These are phyloP conservation scores for Phytophthora cryptogea DNA, from an alignment of 352 stramenopile species.

Conservation along the genomic window DNA sequence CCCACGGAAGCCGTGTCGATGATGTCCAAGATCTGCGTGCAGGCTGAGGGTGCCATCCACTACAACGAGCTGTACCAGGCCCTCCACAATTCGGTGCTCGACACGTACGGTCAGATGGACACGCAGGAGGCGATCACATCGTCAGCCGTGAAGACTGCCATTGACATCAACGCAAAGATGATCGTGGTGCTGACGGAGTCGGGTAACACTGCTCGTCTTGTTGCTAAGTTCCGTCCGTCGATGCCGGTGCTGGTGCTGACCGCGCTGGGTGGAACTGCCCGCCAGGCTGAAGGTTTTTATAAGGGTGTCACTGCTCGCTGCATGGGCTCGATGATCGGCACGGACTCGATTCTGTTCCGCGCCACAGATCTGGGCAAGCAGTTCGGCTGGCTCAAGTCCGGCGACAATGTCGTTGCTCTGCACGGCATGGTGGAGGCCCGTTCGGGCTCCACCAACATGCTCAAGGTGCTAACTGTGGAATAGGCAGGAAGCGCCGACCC, in stretches of 20 bases:
- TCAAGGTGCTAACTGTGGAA: conserved; percentile 90
- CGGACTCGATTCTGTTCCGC: conserved; percentile 89
- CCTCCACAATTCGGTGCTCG: conserved; percentile 75
- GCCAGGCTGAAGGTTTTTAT: conserved; percentile 69
- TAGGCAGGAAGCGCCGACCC: conserved; percentile 31
- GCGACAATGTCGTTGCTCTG: conserved; percentile 89
- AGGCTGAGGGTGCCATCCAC: conserved; percentile 91
- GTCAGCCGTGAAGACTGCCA: conserved; percentile 97
- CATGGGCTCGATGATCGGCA: conserved; percentile 90
- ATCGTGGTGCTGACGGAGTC: conserved; percentile 97
- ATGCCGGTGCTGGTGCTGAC: conserved; percentile 82
- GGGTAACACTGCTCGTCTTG: conserved; percentile 92
- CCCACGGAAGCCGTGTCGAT: conserved; percentile 94
- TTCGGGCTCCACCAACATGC: conserved; percentile 91
- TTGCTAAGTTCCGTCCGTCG: conserved; percentile 95
- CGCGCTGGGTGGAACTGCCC: conserved; percentile 46
- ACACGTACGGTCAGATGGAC: conserved; percentile 65
- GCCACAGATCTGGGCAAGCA: conserved; percentile 88
- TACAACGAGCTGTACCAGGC: conserved; percentile 89
- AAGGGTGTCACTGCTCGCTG: conserved; percentile 72
- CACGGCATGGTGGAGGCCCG: conserved; percentile 90
- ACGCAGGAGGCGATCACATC: conserved; percentile 96
- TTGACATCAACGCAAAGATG: conserved; percentile 96
- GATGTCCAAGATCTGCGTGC: conserved; percentile 92
- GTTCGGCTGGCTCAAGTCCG: conserved; percentile 86